Evolutionary conservation across 768 basidiomycete genomes (phyloP).

Genomic region (Hericium erinaceus): DNA sequence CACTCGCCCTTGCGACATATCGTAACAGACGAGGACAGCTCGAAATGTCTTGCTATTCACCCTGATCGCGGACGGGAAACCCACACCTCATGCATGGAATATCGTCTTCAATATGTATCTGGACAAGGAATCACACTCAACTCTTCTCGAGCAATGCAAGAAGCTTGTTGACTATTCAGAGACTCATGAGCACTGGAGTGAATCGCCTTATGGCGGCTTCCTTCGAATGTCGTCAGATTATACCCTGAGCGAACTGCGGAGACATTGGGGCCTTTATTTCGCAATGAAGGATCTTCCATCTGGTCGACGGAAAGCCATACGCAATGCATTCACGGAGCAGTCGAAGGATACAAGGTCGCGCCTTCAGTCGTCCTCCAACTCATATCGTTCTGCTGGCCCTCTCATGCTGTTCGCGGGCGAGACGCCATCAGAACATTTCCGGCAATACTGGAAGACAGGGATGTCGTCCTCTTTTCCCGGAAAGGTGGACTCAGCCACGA

Average conservation of each 20-base stretch:
- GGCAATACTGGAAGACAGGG: conserved; percentile 33
- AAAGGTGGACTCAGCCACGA: conserved; percentile 3
- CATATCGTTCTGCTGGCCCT: conserved; percentile 30
- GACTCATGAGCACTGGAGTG: conserved; percentile 28
- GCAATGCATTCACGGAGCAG: neutral
- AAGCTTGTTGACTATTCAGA: conserved; percentile 27
- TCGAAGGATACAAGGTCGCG: conserved; percentile 6
- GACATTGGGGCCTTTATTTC: conserved; percentile 27
- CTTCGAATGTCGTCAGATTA: conserved; percentile 29
- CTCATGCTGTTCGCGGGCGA: conserved; percentile 14
- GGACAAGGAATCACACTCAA: conserved; percentile 24
- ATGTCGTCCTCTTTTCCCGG: conserved; percentile 23
- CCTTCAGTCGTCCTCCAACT: neutral
- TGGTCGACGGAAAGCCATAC: neutral
- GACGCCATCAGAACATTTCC: conserved; percentile 17
- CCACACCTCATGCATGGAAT: conserved; percentile 27
- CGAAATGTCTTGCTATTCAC: conserved; percentile 40
- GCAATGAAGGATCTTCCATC: neutral
- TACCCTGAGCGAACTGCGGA: conserved; percentile 30
- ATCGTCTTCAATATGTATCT: conserved; percentile 42
- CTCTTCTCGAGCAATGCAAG: conserved; percentile 26
- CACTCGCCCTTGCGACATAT: neutral
- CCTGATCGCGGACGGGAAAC: conserved; percentile 27
- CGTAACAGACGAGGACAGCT: conserved; percentile 22
- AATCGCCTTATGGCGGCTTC: conserved; percentile 27